These are phyloP conservation scores for Oidiodendron maius DNA, from an alignment of 495 filamentous ascomycete species.

Conservation along the genomic window DNA sequence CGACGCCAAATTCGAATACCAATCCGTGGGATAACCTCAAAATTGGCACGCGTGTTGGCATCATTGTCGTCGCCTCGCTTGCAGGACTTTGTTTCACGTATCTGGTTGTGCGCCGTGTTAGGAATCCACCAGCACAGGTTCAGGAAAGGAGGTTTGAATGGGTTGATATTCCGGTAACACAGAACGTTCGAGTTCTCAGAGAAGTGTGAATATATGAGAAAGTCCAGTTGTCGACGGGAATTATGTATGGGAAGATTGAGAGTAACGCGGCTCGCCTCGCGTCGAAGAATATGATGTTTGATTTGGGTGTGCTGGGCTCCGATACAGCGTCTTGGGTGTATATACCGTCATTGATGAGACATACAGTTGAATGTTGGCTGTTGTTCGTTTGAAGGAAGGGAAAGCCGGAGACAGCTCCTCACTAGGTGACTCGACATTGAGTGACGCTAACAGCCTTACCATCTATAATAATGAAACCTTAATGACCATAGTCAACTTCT, in stretches of 20 bases:
- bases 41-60: background rate
- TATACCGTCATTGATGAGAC: background rate
- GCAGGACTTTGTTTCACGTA: background rate
- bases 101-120: background rate
- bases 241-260: background rate
- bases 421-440: background rate
- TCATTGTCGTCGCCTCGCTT: background rate
- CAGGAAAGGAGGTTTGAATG: background rate
- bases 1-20: background rate
- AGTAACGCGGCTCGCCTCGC: background rate
- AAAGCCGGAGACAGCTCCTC: background rate
- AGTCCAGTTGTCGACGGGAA: background rate
- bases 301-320: background rate
- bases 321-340: background rate
- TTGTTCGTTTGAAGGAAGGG: background rate
- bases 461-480: background rate
- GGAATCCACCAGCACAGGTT: background rate
- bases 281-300: background rate
- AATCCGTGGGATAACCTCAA: background rate
- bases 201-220: background rate
- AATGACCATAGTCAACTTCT: background rate
- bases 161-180: background rate
- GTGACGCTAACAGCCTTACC: background rate
- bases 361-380: background rate
- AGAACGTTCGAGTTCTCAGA: background rate